Base-by-base conservation (phyloP, 1,139 yeast genomes). In the Scheffersomyces lignicola region DNA sequence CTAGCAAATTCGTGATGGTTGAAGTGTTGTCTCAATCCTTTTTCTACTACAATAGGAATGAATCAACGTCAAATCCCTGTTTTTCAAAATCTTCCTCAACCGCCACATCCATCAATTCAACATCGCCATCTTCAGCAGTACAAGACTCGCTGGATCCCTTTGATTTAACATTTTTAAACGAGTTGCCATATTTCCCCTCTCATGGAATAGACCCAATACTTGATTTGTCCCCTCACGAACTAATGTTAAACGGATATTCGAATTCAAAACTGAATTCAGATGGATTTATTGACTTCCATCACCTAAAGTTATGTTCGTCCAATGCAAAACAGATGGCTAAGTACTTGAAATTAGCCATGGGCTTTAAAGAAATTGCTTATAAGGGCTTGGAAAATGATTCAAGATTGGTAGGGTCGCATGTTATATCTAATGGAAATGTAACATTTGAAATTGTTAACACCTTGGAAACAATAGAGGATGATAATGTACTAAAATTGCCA, bases 321-420 rank as follows among this genome's bases (percentile, higher is more conserved):
- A 84, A 84, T 45, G 86, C 94, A 17, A 80, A 77, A 43, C 78
- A 78, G 43, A 67, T 78, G 38, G 80, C 94, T 0, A 56, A 61
- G 18, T 75, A 69, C 49, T 75, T 80, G 39, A 69, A 76, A 33
- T 49, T 69, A 11, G 58, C 75, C 3, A 73, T 80, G 65, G 95
- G 94, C 0, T 86, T 86, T 53, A 48, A 62, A 18, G 76, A 73
- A 31, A 54, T 81, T 31, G 94, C 89, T 1, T 77, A 71, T 47
- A 69, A 58, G 41, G 88, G 87, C 1, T 65, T 86, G 31, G 92
- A 83, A 50, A 83, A 82, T 1, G 86, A 83, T 2, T 75, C 83
- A 4, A 66, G 75, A 35, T 58, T 67, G 9, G 54, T 78, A 9
- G 71, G 78, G 5, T 66, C 83, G 2, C 83, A 82, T 47, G 94